Conservation (phyloP, 73 alveolate species). For the Breviolum minutum region DNA sequence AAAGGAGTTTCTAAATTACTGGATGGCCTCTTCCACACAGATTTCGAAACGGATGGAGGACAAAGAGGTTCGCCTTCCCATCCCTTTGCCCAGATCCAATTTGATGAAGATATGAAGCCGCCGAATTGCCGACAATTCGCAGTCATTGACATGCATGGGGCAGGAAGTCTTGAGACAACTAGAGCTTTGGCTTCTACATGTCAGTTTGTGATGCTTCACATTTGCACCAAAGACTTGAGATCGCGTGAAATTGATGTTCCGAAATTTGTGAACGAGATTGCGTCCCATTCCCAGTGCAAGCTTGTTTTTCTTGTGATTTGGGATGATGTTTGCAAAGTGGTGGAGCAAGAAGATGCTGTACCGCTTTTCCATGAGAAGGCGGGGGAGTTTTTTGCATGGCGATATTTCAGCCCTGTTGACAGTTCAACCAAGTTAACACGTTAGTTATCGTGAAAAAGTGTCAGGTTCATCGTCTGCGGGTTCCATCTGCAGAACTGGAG, state of each 20-base stretch:
- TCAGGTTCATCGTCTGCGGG: background rate
- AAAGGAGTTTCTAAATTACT: background rate
- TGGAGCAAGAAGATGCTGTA: background rate
- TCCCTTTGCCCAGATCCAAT: conserved; percentile 7
- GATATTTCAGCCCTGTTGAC: too few species aligned
- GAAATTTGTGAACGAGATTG: background rate
- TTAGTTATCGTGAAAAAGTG: background rate
- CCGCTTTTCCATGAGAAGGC: background rate
- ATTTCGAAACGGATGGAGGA: background rate
- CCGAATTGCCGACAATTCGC: conserved; percentile 28
- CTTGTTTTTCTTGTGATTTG: background rate
- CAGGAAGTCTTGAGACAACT: background rate
- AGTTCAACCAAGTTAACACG: background rate
- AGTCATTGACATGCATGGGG: conserved; percentile 35
- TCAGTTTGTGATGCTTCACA: conserved; percentile 13
- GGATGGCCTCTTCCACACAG: background rate
- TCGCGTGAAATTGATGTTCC: background rate
- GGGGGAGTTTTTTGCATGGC: too few species aligned
- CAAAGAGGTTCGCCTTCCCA: background rate
- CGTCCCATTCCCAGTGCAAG: background rate
- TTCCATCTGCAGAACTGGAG: background rate
- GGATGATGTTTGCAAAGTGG: background rate
- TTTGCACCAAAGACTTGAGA: background rate
- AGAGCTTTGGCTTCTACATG: background rate
- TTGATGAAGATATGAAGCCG: background rate